phyloP scores from a whole-genome alignment of 228 moss, liverwort and hornwort genomes.

The Sphagnum magellanicum region DNA sequence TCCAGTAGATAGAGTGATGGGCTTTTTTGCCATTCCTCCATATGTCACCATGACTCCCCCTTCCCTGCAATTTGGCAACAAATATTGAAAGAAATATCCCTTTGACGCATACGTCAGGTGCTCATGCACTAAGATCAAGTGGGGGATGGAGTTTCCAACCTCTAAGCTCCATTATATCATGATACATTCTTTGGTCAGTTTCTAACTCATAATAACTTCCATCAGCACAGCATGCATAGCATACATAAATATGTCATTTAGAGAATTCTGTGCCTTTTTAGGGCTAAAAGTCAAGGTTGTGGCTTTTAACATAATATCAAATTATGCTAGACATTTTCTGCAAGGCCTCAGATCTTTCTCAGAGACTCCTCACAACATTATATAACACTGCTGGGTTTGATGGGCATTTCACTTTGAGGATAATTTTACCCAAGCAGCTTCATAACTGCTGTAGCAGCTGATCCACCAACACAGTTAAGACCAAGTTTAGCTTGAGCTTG shows the following conservation, averaged over 20 bases:
- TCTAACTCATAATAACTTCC: no score
- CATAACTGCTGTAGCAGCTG: slow-evolving; percentile 78
- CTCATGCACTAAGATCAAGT: no score
- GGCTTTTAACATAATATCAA: no score
- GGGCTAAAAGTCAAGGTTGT: no score
- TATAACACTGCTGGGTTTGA: neutral
- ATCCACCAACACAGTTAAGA: slow-evolving; percentile 87
- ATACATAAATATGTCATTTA: no score
- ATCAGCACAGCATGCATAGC: no score
- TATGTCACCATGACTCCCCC: slow-evolving; percentile 84
- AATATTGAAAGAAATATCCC: neutral
- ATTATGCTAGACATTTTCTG: no score
- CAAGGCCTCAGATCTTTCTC: no score
- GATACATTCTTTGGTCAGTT: no score
- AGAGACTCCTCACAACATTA: neutral
- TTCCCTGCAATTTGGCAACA: slow-evolving; percentile 37
- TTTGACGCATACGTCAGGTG: neutral
- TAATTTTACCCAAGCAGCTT: slow-evolving; percentile 71
- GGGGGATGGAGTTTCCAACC: no score
- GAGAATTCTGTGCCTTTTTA: no score
- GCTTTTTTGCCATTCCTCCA: slow-evolving; percentile 95
- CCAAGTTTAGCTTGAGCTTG: slow-evolving; percentile 48
- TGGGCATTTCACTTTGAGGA: neutral
- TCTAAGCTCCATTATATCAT: no score
- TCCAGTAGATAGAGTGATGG: slow-evolving; percentile 63